phyloP scores from a whole-genome alignment of 208 protist genomes.

The Porcisia hertigi region DNA sequence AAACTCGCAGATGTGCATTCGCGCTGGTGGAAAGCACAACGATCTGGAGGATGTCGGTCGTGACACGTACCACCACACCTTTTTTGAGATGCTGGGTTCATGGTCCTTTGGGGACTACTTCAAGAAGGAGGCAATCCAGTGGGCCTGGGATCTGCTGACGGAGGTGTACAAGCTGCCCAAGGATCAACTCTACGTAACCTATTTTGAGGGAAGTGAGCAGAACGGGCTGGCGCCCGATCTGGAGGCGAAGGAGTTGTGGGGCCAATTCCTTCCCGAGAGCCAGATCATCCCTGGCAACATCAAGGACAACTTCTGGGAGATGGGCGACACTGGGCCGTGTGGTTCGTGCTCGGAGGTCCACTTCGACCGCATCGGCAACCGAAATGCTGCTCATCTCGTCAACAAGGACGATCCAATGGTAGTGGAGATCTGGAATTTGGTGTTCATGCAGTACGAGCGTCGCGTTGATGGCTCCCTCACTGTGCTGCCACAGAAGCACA shows the following conservation, averaged over 20 bases:
- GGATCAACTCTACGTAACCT: slow-evolving; percentile 98
- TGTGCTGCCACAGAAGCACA: slow-evolving; percentile 91
- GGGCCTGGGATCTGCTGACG: slow-evolving; percentile 98
- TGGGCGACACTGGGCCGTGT: slow-evolving; percentile 98
- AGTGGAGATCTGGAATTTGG: slow-evolving; percentile 99
- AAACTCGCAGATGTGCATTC: slow-evolving; percentile 99
- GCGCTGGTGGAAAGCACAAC: slow-evolving; percentile 99
- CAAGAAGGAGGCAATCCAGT: slow-evolving; percentile 97
- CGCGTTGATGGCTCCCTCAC: slow-evolving; percentile 87
- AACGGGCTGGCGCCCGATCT: slow-evolving; percentile 90
- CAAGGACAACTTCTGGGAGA: slow-evolving; percentile 99
- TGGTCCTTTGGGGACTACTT: slow-evolving; percentile 99
- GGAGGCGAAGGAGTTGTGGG: slow-evolving; percentile 95
- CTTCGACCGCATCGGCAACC: slow-evolving; percentile 97
- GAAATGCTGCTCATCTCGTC: slow-evolving; percentile 95
- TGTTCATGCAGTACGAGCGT: slow-evolving; percentile 99
- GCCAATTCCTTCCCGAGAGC: slow-evolving; percentile 87
- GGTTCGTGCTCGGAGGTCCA: slow-evolving; percentile 99
- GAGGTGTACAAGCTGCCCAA: slow-evolving; percentile 93
- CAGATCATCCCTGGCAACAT: slow-evolving; percentile 92
- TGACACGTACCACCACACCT: slow-evolving; percentile 99
- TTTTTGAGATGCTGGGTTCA: slow-evolving; percentile 99
- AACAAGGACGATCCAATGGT: slow-evolving; percentile 99
- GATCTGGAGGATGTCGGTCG: slow-evolving; percentile 99
- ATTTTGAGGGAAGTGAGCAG: slow-evolving; percentile 96